Base-by-base conservation (phyloP, 805 yeast species). In the Lipomyces chichibuensis region DNA sequence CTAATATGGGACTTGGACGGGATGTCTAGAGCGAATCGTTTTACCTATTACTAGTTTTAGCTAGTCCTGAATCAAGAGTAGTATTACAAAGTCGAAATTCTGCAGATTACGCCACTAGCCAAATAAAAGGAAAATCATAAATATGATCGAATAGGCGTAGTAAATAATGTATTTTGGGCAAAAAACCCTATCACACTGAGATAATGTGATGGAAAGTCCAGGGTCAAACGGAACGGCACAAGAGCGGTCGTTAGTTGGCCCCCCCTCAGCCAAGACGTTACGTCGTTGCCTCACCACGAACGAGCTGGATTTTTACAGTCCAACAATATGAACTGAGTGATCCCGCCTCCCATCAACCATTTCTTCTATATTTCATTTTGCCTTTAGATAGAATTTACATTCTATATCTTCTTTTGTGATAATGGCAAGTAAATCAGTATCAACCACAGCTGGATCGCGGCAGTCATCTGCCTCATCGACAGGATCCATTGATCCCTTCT, bases 401-500 rank as follows among this genome's bases (percentile, higher is more conserved):
- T n/a, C 20, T 11, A 37, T 6, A 11, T 35, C 3, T 13, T 37
- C 17, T 13, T 9, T 9, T 13, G 43, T 37, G 49, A n/a, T 7
- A 17, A 43, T 43, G 49, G 20, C 49, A 43, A 43, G 49, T 8
- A 43, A 43, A 17, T 43, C 49, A 17, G 49, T 43, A 43, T 43
- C 49, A 17, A 23, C 49, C 20, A 7, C 55, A 13, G 55, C 55
- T 25, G 54, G 37, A 8, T 55, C 64, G 57, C 63, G 63, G 35
- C 51, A 46, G 17, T 62, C 67, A 13, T 63, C 69, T n/a, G 27
- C 43, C 37, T 64, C 69, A 7, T 64, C 71, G 17, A 54, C 62
- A n/a, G 71, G 71, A n/a, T 60, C 65, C 1, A 58, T 82, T 55
- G 88, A 88, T 74, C 95, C 95, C 0, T 88, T 81, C 69, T 88